Base-by-base conservation (phyloP, 1,139 yeast genomes). In the Geotrichum fermentans region DNA sequence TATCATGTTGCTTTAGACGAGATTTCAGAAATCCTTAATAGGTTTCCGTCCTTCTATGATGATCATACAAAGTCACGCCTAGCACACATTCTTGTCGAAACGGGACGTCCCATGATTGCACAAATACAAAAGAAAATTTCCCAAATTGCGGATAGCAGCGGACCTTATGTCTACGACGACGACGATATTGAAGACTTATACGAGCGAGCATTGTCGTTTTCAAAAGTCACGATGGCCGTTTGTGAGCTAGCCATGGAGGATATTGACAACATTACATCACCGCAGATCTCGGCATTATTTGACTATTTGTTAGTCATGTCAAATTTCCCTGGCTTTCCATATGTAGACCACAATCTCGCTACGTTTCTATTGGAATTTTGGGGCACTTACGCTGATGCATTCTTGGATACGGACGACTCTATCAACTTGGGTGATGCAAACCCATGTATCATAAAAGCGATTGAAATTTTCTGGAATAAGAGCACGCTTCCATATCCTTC, bases 331-430 rank as follows among this genome's bases (percentile, higher is more conserved):
- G 81, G 83, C 0, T 58, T 67, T 4, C 85, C 95, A 0, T 73
- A 83, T 0, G 66, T 72, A 0, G 90, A 87, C 24, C 96, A 90
- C 61, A 68, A 68, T 14, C 69, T 85, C 11, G 83, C 95, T 14
- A 78, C 75, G 40, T 82, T 80, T 50, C 72, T 88, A 56, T 71
- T 86, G 4, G 81, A 81, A 47, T 87, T 89, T 61, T 92, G 97
- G 97, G 77, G 78, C 48, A 83, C 81, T 51, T 72, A 84, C 47
- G 79, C 83, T 8, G 94, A 85, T 54, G 73, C 78, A 1, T 78
- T 76, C 51, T 68, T 75, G 17, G 83, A 78, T 56, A 83, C 79
- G 51, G 73, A 83, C 71, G 17, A 43, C 61, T 62, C 14, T 49
- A 6, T 70, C 73, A 39, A 67, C 35, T 65, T 77, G 4, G 21